Percentiles rank a stretch among this genome's conserved stretches.
phyloP scores from a whole-genome alignment of 441 rosid genomes.

The Pelargonium fulgidum region DNA sequence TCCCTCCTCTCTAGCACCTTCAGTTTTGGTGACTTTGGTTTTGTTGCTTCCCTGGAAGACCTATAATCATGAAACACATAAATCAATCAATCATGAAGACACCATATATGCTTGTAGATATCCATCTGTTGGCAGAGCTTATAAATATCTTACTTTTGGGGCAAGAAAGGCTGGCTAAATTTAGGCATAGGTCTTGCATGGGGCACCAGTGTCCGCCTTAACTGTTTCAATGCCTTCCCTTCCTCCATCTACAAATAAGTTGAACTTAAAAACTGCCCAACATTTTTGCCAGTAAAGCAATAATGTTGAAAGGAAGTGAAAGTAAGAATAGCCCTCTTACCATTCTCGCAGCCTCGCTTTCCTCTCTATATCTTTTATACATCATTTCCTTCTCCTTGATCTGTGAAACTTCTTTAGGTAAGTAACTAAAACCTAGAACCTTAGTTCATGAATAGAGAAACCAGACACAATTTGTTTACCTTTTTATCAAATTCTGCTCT shows the following conservation, averaged over 20 bases:
- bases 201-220: constrained; percentile 87
- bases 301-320: background rate
- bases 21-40: constrained; percentile 64
- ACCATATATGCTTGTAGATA: background rate
- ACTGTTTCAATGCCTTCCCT: constrained; percentile 78
- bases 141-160: constrained; percentile 49
- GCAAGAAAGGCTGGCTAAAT: constrained; percentile 77
- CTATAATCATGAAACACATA: constrained; percentile 27
- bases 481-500: constrained; percentile 91
- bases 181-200: constrained; percentile 90
- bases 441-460: background rate
- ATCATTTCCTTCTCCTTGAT: constrained; percentile 76
- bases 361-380: constrained; percentile 91
- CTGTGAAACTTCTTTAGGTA: constrained; percentile 29
- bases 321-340: constrained; percentile 25
- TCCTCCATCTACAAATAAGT: constrained; percentile 55
- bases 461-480: constrained; percentile 34
- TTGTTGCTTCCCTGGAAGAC: constrained; percentile 63
- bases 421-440: background rate
- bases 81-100: background rate
- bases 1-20: constrained; percentile 50
- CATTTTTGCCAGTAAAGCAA: constrained; percentile 8
- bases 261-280: background rate
- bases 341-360: constrained; percentile 75
- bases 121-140: too few species aligned